These are phyloP conservation scores for Hymenoscyphus occultus DNA, from an alignment of 2,329 filamentous ascomycete genomes.

Conservation along the genomic window DNA sequence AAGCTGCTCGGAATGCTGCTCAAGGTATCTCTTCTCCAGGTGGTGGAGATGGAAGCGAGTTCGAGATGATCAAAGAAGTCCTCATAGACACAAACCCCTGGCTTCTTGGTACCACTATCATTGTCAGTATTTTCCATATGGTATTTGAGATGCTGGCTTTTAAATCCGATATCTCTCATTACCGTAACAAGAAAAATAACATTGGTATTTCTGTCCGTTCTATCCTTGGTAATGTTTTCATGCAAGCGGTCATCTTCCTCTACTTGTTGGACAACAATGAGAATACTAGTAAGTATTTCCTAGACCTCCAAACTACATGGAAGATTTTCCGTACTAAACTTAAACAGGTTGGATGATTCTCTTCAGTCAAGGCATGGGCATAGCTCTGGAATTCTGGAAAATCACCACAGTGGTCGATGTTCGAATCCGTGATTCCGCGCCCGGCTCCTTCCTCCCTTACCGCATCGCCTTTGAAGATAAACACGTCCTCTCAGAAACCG, in stretches of 20 bases:
- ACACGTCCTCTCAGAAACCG: constrained; percentile 89
- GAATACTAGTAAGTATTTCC: constrained; percentile 60
- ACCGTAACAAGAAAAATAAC: constrained; percentile 99
- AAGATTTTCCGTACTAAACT: constrained; percentile 6
- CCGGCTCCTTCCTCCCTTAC: constrained; percentile 74
- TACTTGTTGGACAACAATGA: constrained; percentile 97
- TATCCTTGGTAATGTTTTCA: constrained; percentile 95
- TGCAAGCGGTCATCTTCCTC: constrained; percentile 93
- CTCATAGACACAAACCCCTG: constrained; percentile 92
- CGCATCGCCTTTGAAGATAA: constrained; percentile 89
- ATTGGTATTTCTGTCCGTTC: constrained; percentile 94
- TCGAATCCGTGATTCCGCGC: constrained; percentile 62
- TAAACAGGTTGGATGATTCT: constrained; percentile 84
- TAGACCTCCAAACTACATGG: background rate
- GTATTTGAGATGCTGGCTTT: constrained; percentile 95
- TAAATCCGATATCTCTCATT: constrained; percentile 95
- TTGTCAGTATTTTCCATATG: constrained; percentile 88
- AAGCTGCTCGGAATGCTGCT: constrained; percentile 75
- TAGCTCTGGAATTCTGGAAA: constrained; percentile 83
- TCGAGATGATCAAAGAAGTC: constrained; percentile 96
- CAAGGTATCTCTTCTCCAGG: constrained; percentile 54
- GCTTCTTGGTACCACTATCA: constrained; percentile 76
- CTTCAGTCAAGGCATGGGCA: constrained; percentile 70
- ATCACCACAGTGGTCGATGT: constrained; percentile 94
- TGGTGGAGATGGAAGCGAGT: constrained; percentile 84